phyloP scores from a whole-genome alignment of 2,329 filamentous ascomycete genomes.

The Emergomyces orientalis region DNA sequence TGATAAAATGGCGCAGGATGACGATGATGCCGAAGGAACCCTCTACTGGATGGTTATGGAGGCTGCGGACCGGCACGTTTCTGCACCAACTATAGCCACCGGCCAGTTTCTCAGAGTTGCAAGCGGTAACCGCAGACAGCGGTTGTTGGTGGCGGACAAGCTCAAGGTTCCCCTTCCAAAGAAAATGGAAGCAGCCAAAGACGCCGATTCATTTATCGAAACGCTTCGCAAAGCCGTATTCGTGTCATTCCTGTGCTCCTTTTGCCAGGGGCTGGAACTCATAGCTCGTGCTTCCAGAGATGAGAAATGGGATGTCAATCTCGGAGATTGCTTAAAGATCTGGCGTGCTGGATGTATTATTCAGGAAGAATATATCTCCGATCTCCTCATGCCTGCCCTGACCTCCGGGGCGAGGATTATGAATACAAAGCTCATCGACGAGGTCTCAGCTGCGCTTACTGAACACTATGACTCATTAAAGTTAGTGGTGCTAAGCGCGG shows the following conservation, averaged over 20 bases:
- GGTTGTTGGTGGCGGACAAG: conserved; percentile 45
- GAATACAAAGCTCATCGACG: conserved; percentile 34
- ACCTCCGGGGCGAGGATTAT: conserved; percentile 16
- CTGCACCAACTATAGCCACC: conserved; percentile 53
- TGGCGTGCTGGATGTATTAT: conserved; percentile 67
- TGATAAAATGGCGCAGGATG: conserved; percentile 64
- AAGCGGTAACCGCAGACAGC: conserved; percentile 51
- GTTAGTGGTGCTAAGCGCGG: conserved; percentile 45
- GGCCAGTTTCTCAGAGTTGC: conserved; percentile 56
- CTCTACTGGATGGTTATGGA: conserved; percentile 57
- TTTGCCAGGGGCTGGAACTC: conserved; percentile 57
- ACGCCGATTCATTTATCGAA: conserved; percentile 44
- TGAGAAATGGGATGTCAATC: conserved; percentile 48
- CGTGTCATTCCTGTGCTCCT: conserved; percentile 51
- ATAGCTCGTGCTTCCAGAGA: conserved; percentile 50
- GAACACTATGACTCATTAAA: conserved; percentile 45
- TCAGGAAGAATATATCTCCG: conserved; percentile 54
- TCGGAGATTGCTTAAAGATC: conserved; percentile 41
- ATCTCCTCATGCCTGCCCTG: conserved; percentile 42
- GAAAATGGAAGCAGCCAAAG: conserved; percentile 24
- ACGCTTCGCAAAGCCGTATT: conserved; percentile 54
- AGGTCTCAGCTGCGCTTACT: conserved; percentile 47
- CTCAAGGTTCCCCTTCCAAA: conserved; percentile 35
- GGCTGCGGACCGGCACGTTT: conserved; percentile 52
- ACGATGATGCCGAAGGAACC: conserved; percentile 57